phyloP scores from a whole-genome alignment of 1,284 basidiomycete genomes.

The Xanthoconium separans region DNA sequence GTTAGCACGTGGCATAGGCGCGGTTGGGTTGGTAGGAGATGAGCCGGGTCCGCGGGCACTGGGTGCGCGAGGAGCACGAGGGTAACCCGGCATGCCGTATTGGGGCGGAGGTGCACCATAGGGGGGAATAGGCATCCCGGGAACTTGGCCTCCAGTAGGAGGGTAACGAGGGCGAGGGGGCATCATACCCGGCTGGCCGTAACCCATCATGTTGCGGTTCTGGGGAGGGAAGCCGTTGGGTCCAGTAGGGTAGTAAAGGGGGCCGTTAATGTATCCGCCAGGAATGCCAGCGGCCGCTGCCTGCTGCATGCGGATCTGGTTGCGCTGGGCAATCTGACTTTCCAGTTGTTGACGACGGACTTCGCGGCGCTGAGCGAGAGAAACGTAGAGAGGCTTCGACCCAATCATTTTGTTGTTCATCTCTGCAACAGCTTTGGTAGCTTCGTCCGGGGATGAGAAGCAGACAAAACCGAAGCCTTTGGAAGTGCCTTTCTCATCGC shows the following conservation, averaged over 20 bases:
- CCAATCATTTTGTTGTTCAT: slow-evolving; percentile 99
- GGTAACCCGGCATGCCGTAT: slow-evolving; percentile 61
- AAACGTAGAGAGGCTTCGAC: slow-evolving; percentile 97
- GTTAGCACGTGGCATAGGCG: slow-evolving; percentile 56
- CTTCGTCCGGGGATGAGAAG: slow-evolving; percentile 98
- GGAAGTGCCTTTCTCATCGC: slow-evolving; percentile 88
- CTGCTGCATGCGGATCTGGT: slow-evolving; percentile 94
- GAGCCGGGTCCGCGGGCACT: slow-evolving; percentile 56
- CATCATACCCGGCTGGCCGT: slow-evolving; percentile 82
- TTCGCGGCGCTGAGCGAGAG: slow-evolving; percentile 97
- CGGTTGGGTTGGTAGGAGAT: slow-evolving; percentile 61
- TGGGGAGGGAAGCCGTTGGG: slow-evolving; percentile 78
- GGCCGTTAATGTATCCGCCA: slow-evolving; percentile 78
- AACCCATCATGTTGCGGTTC: slow-evolving; percentile 82
- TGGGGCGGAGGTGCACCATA: slow-evolving; percentile 71
- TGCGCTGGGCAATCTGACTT: slow-evolving; percentile 96
- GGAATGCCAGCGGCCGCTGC: slow-evolving; percentile 83
- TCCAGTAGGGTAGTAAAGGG: slow-evolving; percentile 87
- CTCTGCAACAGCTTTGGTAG: slow-evolving; percentile 98
- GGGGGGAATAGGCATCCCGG: slow-evolving; percentile 74
- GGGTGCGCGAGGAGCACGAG: slow-evolving; percentile 51
- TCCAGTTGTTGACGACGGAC: slow-evolving; percentile 98
- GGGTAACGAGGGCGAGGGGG: slow-evolving; percentile 83
- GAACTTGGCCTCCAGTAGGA: slow-evolving; percentile 66
- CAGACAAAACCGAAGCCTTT: slow-evolving; percentile 99